Evolutionary conservation across 148 eudicot genomes (phyloP), one percentile per base, ranked within the genome.

Genomic region (Dysphania ambrosioides): DNA sequence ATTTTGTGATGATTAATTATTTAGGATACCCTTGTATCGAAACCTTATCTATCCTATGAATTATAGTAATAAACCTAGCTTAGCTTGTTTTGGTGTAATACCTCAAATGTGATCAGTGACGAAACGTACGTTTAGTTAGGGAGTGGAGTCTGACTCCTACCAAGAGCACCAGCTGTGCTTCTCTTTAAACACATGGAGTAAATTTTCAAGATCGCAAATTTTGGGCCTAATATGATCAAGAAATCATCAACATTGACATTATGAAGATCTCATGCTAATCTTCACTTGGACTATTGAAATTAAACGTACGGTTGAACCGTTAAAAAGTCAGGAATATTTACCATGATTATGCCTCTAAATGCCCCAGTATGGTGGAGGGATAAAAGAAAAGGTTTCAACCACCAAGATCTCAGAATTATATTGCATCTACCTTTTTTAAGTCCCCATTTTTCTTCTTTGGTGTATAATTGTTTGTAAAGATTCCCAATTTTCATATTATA

Each of bases 401-500:
- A 73, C 68, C 56, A 73, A 61, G 11, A 72, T 10, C n/a, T 61
- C 0, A 34, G 26, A 62, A 42, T 44, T 29, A 73, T 73, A 60
- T 73, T 71, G 41, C 76, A 61, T 47, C 41, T 34, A 64, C 26
- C 24, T 34, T 64, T 27, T 62, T n/a, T 19, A 23, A 73, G 0
- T 73, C 36, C 21, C 24, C 44, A 26, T 23, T 72, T 57, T 30
- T 36, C n/a, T 15, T 44, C 10, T 73, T 41, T 62, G 72, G 61
- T 29, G 72, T 6, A 70, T 13, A 31, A 23, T 35, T 49, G 27
- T 19, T 55, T 27, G 8, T 18, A 32, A 64, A 32, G 68, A 64
- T 64, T 64, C 68, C 68, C 68, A 35, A 4, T 34, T 62, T 32
- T 8, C 2, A n/a, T n/a, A n/a, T n/a, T n/a, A n/a, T n/a, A n/a